Evolutionary conservation across 75 land plant genomes (phyloP), one percentile per base, ranked within the genome.

Genomic region (Selaginella moellendorffii): DNA sequence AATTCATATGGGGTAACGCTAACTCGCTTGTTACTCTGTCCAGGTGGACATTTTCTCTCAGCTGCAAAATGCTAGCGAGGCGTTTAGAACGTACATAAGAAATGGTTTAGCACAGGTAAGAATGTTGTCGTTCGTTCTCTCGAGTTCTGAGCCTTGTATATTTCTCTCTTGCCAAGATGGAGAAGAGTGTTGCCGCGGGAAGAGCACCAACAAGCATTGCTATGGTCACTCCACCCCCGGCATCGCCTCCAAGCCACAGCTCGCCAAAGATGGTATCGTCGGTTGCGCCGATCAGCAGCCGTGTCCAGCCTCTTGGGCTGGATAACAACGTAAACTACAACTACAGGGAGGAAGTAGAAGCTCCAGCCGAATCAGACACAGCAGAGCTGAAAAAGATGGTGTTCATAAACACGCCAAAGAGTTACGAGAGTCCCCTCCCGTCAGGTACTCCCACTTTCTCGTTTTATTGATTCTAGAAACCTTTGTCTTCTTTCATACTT

Each of bases 51-150:
- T 95, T 63, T 95, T 90, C 70, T 65, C 97, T 61, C 99, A 95
- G 71, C 85, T 95, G 24, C 99, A 95, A 69, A 95, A 95, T 82
- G 99, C 99, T 52, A 95, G 99, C 73, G 97, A 89, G 66, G 99
- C 99, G 28, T 95, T 95, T 61, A 77, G 97, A 26, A 90, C 90
- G 25, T 95, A 95, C 62, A 95, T 95, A 36, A 75, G 88, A 54
- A 93, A 95, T 71, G 99, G 99, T 27, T 75, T 95, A 53, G 84
- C 97, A 1, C 90, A 93, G 85, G 98, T 89, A 26, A 26, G 72
- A 19, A 62, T 0, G 65, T 25, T 0, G 21, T 63, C 30, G 17
- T 70, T 56, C 1, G 26, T 29, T 67, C 19, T 5, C 26, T 65
- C 14, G 30, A 27, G 22, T 25, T 26, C 17, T 28, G 30, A 1